phyloP scores from a whole-genome alignment of 768 basidiomycete genomes.

The Lactarius hatsudake region DNA sequence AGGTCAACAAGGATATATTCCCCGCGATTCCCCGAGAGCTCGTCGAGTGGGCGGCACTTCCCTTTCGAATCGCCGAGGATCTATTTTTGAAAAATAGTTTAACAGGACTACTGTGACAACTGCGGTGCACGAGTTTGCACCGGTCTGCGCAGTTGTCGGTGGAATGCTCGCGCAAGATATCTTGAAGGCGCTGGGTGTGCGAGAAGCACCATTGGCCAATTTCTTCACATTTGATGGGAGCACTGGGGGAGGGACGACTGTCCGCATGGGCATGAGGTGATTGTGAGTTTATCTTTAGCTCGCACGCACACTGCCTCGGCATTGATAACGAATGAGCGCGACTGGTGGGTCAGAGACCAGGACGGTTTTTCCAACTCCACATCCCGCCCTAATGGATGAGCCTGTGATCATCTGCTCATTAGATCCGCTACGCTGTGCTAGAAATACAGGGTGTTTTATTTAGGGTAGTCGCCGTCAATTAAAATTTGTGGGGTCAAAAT shows the following conservation, averaged over 20 bases:
- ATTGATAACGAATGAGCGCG: not conserved
- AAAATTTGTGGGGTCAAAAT: not conserved
- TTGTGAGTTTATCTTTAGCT: not conserved
- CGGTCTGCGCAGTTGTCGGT: conserved; percentile 91
- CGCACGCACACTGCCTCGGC: not conserved
- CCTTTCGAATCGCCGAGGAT: not conserved
- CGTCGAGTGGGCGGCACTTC: conserved; percentile 51
- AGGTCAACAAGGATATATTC: conserved; percentile 69
- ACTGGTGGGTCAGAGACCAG: not conserved
- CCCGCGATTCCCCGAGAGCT: conserved; percentile 53
- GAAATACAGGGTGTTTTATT: not conserved
- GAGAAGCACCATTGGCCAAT: conserved; percentile 92
- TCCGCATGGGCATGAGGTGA: conserved; percentile 44
- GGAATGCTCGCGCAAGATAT: conserved; percentile 95
- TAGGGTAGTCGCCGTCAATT: not conserved
- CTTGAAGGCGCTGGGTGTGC: conserved; percentile 82
- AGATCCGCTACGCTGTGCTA: not conserved
- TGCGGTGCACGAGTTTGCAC: conserved; percentile 84
- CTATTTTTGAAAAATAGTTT: not conserved
- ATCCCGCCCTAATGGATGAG: not conserved
- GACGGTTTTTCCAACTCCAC: not conserved
- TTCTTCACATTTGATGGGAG: conserved; percentile 86
- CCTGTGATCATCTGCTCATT: not conserved
- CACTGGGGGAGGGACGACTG: conserved; percentile 72
- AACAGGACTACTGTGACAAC: conserved; percentile 63